A percentile compares a stretch with the other conserved stretches of the same genome.
Evolutionary conservation across 202 grass and related monocot genomes (phyloP).

Genomic region (Schoenoplectus triqueter): DNA sequence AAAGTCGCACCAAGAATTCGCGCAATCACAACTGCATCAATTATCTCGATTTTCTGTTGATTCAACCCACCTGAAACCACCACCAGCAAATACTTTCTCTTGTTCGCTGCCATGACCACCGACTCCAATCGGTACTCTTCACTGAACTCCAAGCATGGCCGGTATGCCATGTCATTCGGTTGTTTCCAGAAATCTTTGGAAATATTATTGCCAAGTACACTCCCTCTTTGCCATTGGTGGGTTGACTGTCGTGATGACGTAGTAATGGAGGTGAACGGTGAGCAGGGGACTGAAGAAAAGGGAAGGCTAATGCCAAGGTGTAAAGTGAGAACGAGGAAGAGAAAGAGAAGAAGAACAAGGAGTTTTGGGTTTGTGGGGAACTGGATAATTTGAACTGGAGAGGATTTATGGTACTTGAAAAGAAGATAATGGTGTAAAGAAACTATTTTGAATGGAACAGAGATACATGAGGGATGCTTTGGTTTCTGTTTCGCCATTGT

Average conservation of each 20-base stretch:
- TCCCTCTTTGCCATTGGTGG: not conserved
- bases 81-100: constrained; percentile 49
- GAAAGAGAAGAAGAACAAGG: constrained; percentile 19
- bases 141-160: constrained; percentile 50
- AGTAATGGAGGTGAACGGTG: not conserved
- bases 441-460: constrained; percentile 44
- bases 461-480: constrained; percentile 45
- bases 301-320: constrained; percentile 45
- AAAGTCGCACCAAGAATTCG: constrained; percentile 51
- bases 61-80: constrained; percentile 54
- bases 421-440: constrained; percentile 37
- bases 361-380: constrained; percentile 4
- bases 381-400: not conserved
- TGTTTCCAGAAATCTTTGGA: constrained; percentile 50
- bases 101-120: not conserved
- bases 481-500: constrained; percentile 43
- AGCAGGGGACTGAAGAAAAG: constrained; percentile 40
- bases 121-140: constrained; percentile 41
- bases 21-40: constrained; percentile 56
- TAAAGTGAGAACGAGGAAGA: constrained; percentile 41
- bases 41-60: constrained; percentile 55
- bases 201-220: not conserved
- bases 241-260: not conserved
- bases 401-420: constrained; percentile 36
- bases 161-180: constrained; percentile 48